Base-by-base conservation (phyloP, 2,329 filamentous ascomycete genomes). In the Trichoderma afroharzianum region DNA sequence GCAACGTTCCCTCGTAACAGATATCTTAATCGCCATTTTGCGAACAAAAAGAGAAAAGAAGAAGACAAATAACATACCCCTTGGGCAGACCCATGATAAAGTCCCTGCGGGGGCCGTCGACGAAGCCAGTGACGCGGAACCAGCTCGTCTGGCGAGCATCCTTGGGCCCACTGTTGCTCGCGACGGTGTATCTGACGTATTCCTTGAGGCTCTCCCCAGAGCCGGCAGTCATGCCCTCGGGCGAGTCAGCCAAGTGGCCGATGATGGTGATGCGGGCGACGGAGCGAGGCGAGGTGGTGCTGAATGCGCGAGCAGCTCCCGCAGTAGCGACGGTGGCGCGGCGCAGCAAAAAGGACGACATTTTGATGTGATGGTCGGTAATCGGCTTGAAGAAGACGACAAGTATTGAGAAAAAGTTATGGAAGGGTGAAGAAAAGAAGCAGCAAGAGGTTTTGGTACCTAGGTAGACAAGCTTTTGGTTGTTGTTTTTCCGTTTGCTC, bases 231-330 rank as follows among this genome's bases (percentile, higher is more conserved):
- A 88, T 86, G 75, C 94, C 78, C 85, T 98, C 95, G 72, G 96
- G 95, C 68, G 89, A 87, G 77, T 90, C 88, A 73, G 88, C 94
- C 66, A 99, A 90, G 81, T 94, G 92, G 79, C 96, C 96, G 76
- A 98, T 88, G 81, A 99, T 86, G 78, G 90, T 92, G 85, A 99
- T 92, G 82, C 91, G 92, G 76, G 96, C 93, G 75, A 96, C 79
- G 74, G 87, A 83, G 74, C 88, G 87, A 63, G 88, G 82, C 53
- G 90, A 84, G 58, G 92, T 90, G 76, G 90, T 90, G 84, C 90
- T 93, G 88, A 98, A 97, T 79, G 90, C 83, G 82, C 94, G 93
- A 76, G 86, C 80, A 74, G 83, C 77, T 71, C 83, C 76, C 76
- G 85, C 83, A 79, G 82, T 82, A 79, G 83, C 80, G 77, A 76